These are phyloP conservation scores for Pseudogymnoascus sp. DNA, from an alignment of 2,329 filamentous ascomycete species.

Conservation along the genomic window DNA sequence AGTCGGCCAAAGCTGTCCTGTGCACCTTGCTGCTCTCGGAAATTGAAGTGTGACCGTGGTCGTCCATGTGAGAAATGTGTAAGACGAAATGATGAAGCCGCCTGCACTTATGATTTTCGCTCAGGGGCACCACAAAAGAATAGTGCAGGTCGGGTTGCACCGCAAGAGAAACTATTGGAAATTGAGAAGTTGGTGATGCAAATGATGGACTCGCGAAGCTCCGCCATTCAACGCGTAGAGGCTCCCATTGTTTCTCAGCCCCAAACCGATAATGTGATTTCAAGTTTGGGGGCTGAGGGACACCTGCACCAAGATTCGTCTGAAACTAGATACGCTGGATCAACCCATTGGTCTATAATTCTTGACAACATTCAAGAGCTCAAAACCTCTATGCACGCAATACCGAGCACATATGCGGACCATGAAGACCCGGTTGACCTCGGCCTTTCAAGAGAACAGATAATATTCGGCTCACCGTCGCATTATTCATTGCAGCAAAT, in stretches of 20 bases:
- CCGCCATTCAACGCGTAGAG: constrained; percentile 15
- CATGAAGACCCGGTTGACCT: not conserved
- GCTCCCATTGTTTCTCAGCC: not conserved
- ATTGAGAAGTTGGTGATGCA: constrained; percentile 17
- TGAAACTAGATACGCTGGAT: constrained; percentile 13
- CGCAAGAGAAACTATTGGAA: constrained; percentile 15
- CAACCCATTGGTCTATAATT: constrained; percentile 22
- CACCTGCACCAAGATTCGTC: not conserved
- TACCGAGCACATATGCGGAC: constrained; percentile 6
- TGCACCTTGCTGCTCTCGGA: constrained; percentile 16
- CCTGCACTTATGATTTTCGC: constrained; percentile 15
- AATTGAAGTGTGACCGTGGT: constrained; percentile 20
- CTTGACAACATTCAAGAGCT: constrained; percentile 22
- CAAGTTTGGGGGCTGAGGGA: not conserved
- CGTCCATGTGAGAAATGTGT: constrained; percentile 19
- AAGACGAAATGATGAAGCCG: constrained; percentile 15
- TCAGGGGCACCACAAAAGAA: not conserved
- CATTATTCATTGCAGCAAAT: constrained; percentile 15
- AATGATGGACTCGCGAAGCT: constrained; percentile 14
- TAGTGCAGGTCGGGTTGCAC: constrained; percentile 9
- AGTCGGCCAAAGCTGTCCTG: constrained; percentile 14
- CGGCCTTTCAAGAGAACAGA: constrained; percentile 1
- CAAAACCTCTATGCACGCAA: not conserved
- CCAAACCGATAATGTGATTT: not conserved
- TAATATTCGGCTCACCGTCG: constrained; percentile 17